Evolutionary conservation across 164 flowering plant species (phyloP), one percentile per base, ranked within the genome.

Genomic region (Platanus orientalis): DNA sequence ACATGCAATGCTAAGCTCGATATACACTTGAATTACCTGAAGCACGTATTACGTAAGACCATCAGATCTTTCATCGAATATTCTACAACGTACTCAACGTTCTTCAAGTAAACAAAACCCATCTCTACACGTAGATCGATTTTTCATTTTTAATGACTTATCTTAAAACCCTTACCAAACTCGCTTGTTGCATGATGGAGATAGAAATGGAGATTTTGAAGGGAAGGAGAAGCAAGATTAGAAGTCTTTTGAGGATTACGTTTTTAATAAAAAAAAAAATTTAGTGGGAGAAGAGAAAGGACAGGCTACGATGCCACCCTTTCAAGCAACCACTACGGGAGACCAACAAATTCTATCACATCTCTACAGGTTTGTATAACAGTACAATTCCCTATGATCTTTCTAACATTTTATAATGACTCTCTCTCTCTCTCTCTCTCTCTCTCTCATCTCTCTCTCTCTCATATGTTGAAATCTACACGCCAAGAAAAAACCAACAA

Each of bases 401-500:
- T 56, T 14, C 32, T 62, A 40, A 26, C 60, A 54, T 54, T 50
- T 36, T 58, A 39, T 7, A 55, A 17, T 17, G 24, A 9, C 19
- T 23, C 21, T 54, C 23, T 57, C 2, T 42, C 50, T 54, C 62
- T 61, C 36, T 23, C 47, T n/a, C n/a, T 55, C 49, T 19, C 49
- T 17, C n/a, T 14, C 60, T 58, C 57, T 65, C 64, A 52, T 44
- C n/a, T 55, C 49, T 19, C 49, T 17, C n/a, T 14, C 60, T 58
- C 57, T 65, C 64, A 52, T 44, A 42, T 63, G 61, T 60, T 63
- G 75, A 76, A 71, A 48, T 72, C 75, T 70, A 74, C 80, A 81
- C 84, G 84, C 80, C 63, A 81, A 81, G 80, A 56, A 74, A n/a
- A 80, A 75, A 73, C 73, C 55, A 16, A 42, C 29, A 40, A 16